Evolutionary conservation across 371 early-diverging fungal genomes (phyloP).

Genomic region (Syncephalis plumigaleata): DNA sequence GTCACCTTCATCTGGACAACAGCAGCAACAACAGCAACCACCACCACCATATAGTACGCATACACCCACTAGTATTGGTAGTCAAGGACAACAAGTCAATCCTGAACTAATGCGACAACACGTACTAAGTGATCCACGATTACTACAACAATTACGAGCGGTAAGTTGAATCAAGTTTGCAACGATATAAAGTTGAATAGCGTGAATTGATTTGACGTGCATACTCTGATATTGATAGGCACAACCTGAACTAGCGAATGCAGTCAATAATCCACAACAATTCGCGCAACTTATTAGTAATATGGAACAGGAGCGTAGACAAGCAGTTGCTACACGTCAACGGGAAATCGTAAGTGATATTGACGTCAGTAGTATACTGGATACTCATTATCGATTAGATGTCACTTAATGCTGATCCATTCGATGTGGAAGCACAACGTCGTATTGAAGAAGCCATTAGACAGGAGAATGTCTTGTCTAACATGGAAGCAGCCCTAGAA

Average conservation of each 20-base stretch:
- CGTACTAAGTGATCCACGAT: slow-evolving; percentile 41
- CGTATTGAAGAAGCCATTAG: slow-evolving; percentile 82
- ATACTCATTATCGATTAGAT: slow-evolving; percentile 10
- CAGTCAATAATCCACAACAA: slow-evolving; percentile 45
- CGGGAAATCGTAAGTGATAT: slow-evolving; percentile 23
- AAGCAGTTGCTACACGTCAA: slow-evolving; percentile 29
- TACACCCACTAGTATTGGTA: background rate
- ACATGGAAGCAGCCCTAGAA: slow-evolving; percentile 84
- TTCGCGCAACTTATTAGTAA: slow-evolving; percentile 45
- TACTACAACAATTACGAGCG: slow-evolving; percentile 32
- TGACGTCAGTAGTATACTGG: background rate
- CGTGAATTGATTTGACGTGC: background rate
- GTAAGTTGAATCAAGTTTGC: too few species aligned
- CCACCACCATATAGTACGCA: slow-evolving; percentile 2
- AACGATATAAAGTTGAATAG: too few species aligned
- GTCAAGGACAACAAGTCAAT: background rate
- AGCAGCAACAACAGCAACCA: slow-evolving; percentile 1
- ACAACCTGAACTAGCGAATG: slow-evolving; percentile 51
- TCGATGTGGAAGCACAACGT: slow-evolving; percentile 78
- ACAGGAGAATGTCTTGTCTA: slow-evolving; percentile 68
- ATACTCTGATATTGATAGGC: slow-evolving; percentile 16
- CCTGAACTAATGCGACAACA: slow-evolving; percentile 56
- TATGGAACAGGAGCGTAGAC: slow-evolving; percentile 31
- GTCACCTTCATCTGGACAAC: background rate
- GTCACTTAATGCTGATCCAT: slow-evolving; percentile 56